A percentile compares a stretch with the other conserved stretches of the same genome.
Conservation (phyloP, 495 filamentous ascomycete genomes). For the Platismatia glauca region DNA sequence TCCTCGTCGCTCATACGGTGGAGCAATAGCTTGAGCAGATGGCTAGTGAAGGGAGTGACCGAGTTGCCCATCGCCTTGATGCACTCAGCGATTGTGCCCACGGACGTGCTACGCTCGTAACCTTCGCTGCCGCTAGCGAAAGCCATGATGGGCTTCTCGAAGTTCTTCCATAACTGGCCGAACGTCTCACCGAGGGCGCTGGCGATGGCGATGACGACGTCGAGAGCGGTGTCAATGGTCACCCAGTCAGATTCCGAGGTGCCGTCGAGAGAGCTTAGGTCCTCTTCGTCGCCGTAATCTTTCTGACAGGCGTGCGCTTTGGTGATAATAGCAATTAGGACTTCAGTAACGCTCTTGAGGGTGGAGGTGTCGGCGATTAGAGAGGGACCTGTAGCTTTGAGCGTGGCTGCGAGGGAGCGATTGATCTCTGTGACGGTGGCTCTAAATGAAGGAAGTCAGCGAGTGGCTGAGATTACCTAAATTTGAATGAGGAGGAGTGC, state of each 20-base stretch:
- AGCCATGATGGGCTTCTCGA: slow-evolving; percentile 81
- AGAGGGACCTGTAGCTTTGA: slow-evolving; percentile 84
- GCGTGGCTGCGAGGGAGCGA: slow-evolving; percentile 82
- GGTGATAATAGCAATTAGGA: slow-evolving; percentile 63
- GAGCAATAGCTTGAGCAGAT: slow-evolving; percentile 69
- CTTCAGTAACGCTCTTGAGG: slow-evolving; percentile 55
- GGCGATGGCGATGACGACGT: slow-evolving; percentile 76
- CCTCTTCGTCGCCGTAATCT: slow-evolving; percentile 67
- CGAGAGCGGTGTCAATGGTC: slow-evolving; percentile 85
- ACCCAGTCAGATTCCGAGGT: slow-evolving; percentile 97
- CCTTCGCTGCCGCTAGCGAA: slow-evolving; percentile 76
- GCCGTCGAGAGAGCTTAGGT: slow-evolving; percentile 61
- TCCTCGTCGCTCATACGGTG: slow-evolving; percentile 87
- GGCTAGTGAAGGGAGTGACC: slow-evolving; percentile 66
- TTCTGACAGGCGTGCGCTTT: slow-evolving; percentile 88
- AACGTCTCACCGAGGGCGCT: slow-evolving; percentile 75
- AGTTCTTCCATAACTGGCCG: slow-evolving; percentile 80
- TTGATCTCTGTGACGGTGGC: slow-evolving; percentile 91
- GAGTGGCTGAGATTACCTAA: slow-evolving; percentile 27
- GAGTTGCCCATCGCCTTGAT: slow-evolving; percentile 71
- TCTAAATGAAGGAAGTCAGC: slow-evolving; percentile 41
- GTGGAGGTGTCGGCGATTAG: slow-evolving; percentile 61
- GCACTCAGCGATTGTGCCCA: slow-evolving; percentile 89
- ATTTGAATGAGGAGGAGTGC: neutral
- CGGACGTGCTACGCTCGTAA: slow-evolving; percentile 76